phyloP scores from a whole-genome alignment of 768 basidiomycete genomes.

The Mycena alexandri region DNA sequence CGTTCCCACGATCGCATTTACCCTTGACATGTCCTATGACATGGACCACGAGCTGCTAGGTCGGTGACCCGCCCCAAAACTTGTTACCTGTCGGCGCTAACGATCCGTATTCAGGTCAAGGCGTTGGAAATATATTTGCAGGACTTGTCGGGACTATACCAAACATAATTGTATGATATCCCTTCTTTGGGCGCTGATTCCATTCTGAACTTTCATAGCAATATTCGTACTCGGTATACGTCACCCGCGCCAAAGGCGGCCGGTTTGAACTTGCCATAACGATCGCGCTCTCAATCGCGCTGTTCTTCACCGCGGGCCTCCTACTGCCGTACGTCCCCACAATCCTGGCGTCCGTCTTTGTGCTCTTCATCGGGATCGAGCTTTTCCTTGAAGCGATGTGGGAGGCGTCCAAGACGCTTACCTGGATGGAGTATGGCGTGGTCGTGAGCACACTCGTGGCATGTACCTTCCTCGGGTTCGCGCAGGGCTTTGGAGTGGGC shows the following conservation, averaged over 20 bases:
- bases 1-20: constrained; percentile 41
- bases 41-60: constrained; percentile 44
- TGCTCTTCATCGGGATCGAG: constrained; percentile 43
- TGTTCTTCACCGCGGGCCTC: constrained; percentile 39
- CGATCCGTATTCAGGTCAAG: constrained; percentile 32
- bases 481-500: constrained; percentile 44
- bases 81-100: not conserved
- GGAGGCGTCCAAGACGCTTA: constrained; percentile 40
- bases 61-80: not conserved
- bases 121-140: constrained; percentile 39
- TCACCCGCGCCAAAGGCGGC: constrained; percentile 43
- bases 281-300: constrained; percentile 30
- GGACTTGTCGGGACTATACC: constrained; percentile 40
- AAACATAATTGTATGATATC: constrained; percentile 37
- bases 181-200: not conserved
- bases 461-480: constrained; percentile 43
- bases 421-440: constrained; percentile 39
- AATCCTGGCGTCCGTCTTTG: constrained; percentile 40
- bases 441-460: constrained; percentile 38
- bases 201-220: constrained; percentile 10
- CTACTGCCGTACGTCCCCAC: constrained; percentile 43
- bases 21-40: constrained; percentile 41
- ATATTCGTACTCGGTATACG: constrained; percentile 40
- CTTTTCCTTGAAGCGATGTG: constrained; percentile 42
- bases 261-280: constrained; percentile 40